Evolutionary conservation across 2,329 filamentous ascomycete species (phyloP).

Genomic region (Cladosporium austrohemisphaericum): DNA sequence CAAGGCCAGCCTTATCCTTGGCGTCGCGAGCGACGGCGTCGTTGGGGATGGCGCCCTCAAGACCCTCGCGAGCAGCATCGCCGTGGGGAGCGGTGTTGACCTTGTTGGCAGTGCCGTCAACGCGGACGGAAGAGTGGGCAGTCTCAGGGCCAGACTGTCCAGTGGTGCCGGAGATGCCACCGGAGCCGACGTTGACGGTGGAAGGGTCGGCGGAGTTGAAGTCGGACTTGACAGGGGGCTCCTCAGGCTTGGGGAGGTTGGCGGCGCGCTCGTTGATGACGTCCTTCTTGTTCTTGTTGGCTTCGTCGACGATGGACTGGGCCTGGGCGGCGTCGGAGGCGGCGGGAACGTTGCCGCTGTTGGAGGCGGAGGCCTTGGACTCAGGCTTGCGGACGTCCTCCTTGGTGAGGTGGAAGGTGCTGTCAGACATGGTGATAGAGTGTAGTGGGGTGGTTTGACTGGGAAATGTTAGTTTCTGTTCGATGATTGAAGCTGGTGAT

Average conservation of each 20-base stretch:
- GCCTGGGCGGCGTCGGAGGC: constrained; percentile 44
- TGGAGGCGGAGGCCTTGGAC: constrained; percentile 38
- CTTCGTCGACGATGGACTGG: constrained; percentile 29
- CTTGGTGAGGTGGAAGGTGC: constrained; percentile 47
- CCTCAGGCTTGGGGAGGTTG: constrained; percentile 75
- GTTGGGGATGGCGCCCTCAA: constrained; percentile 56
- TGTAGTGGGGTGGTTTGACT: too few relatives aligned
- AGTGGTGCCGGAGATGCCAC: constrained; percentile 52
- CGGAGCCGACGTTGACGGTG: constrained; percentile 67
- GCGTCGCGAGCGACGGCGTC: constrained; percentile 54
- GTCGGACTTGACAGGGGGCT: constrained; percentile 72
- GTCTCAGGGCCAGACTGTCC: constrained; percentile 46
- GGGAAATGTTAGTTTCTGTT: too few relatives aligned
- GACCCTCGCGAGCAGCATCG: constrained; percentile 60
- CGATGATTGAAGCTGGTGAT: too few relatives aligned
- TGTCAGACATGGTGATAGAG: constrained; percentile 29
- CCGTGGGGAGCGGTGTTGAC: constrained; percentile 46
- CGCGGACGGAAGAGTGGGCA: constrained; percentile 50
- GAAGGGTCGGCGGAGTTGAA: constrained; percentile 69
- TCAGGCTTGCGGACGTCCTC: constrained; percentile 49
- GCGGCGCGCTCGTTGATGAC: constrained; percentile 65
- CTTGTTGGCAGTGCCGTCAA: constrained; percentile 52
- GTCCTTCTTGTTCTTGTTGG: constrained; percentile 51
- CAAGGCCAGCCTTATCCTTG: constrained; percentile 40
- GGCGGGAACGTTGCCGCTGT: constrained; percentile 41